Conservation (phyloP, 2,329 filamentous ascomycete genomes). For the Dactylella cylindrospora region DNA sequence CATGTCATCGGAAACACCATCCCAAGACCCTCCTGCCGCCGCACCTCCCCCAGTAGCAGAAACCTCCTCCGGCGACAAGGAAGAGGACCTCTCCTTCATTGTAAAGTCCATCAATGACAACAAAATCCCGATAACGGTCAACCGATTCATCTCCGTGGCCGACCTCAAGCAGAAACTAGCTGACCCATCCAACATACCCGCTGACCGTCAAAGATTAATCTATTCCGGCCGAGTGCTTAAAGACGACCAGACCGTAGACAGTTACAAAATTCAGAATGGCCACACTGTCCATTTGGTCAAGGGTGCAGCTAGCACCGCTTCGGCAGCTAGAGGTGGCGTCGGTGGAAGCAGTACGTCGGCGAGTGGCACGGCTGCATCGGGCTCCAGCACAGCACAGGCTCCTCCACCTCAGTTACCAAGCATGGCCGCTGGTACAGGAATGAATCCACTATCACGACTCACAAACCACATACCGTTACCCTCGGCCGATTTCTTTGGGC, state of each 20-base stretch:
- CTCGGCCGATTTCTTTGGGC: constrained; percentile 83
- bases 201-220: constrained; percentile 88
- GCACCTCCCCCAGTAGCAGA: constrained; percentile 34
- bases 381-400: constrained; percentile 46
- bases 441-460: constrained; percentile 88
- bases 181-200: constrained; percentile 82
- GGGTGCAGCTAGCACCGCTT: constrained; percentile 82
- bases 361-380: constrained; percentile 11
- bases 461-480: constrained; percentile 89
- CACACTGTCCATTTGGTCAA: constrained; percentile 97
- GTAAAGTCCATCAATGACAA: constrained; percentile 94
- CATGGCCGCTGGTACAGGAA: constrained; percentile 78
- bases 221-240: constrained; percentile 97
- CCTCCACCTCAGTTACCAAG: constrained; percentile 65
- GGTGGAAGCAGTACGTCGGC: constrained; percentile 49
- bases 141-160: constrained; percentile 71
- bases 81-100: constrained; percentile 82
- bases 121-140: constrained; percentile 79
- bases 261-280: constrained; percentile 92
- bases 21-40: constrained; percentile 42
- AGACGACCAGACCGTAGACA: constrained; percentile 79
- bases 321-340: constrained; percentile 56
- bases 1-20: constrained; percentile 46
- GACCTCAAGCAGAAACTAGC: constrained; percentile 91
- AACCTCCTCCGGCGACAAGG: constrained; percentile 62